These are phyloP conservation scores for Arthrobotrys conoides DNA, from an alignment of 2,329 filamentous ascomycete species.

Conservation along the genomic window DNA sequence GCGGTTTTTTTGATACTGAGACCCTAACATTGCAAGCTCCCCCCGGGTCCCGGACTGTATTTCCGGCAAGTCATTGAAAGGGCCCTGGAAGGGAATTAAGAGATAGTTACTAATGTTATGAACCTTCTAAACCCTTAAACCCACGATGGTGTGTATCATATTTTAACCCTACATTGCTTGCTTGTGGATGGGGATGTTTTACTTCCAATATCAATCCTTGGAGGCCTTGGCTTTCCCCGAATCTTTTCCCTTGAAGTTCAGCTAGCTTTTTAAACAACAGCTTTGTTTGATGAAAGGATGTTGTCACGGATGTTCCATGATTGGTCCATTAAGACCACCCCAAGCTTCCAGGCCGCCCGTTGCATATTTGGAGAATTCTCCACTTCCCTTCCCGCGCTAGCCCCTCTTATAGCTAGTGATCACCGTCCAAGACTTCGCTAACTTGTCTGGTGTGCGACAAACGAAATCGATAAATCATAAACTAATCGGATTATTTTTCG, in stretches of 20 bases:
- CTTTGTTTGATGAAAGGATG: constrained; percentile 43
- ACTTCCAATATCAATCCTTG: neutral
- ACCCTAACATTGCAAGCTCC: neutral
- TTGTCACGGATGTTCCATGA: constrained; percentile 10
- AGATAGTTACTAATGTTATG: neutral
- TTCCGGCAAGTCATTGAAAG: neutral
- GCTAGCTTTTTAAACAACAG: neutral
- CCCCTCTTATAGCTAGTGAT: constrained; percentile 40
- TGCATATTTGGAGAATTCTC: constrained; percentile 23
- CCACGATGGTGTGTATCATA: constrained; percentile 26
- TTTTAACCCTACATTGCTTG: constrained; percentile 11
- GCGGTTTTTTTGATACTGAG: neutral
- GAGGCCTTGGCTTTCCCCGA: neutral
- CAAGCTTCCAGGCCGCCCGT: constrained; percentile 26
- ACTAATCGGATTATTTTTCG: constrained; percentile 54
- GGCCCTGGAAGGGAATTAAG: too few relatives aligned
- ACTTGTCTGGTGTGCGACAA: constrained; percentile 37
- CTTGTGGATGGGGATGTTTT: neutral
- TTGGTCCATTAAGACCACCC: constrained; percentile 20
- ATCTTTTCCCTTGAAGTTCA: neutral
- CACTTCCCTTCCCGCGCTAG: constrained; percentile 31
- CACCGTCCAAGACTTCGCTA: constrained; percentile 43
- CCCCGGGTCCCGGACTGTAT: neutral
- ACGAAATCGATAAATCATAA: constrained; percentile 57
- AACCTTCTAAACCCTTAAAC: neutral